phyloP scores from a whole-genome alignment of 768 basidiomycete genomes.

The Mycena vitilis region DNA sequence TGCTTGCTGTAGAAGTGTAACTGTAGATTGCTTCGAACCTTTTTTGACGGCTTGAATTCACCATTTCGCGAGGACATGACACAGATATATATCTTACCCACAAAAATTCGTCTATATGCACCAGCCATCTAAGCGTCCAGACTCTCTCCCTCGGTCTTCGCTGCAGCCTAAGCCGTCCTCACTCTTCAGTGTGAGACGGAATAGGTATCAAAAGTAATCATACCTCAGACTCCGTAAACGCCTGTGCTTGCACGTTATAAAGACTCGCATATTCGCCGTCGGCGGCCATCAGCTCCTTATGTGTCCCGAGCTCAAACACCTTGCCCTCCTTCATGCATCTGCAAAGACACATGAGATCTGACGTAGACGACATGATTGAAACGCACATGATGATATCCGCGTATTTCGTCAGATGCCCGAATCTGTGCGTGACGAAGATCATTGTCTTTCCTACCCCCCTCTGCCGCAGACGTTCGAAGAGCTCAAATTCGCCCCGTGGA shows the following conservation, averaged over 20 bases:
- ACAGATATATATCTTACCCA: too few species aligned
- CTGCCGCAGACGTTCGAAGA: slow-evolving; percentile 32
- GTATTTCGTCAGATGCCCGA: slow-evolving; percentile 35
- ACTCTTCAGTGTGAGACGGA: too few species aligned
- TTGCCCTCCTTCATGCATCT: slow-evolving; percentile 38
- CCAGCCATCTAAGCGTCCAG: too few species aligned
- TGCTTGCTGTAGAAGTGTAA: too few species aligned
- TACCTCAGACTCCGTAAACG: slow-evolving; percentile 37
- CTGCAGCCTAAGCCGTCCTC: too few species aligned
- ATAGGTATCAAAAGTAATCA: too few species aligned
- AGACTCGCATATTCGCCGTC: slow-evolving; percentile 34
- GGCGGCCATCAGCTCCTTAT: slow-evolving; percentile 27
- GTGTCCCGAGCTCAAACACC: slow-evolving; percentile 28
- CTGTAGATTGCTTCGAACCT: too few species aligned
- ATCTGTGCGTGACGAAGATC: slow-evolving; percentile 37
- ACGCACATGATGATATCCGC: slow-evolving; percentile 35
- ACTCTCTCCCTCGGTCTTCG: too few species aligned
- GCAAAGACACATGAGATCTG: too few species aligned
- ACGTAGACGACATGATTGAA: background rate
- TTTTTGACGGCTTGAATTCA: too few species aligned
- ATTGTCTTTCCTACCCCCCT: slow-evolving; percentile 32
- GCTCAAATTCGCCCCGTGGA: slow-evolving; percentile 32
- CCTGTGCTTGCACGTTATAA: slow-evolving; percentile 45
- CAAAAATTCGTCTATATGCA: too few species aligned
- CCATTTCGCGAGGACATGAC: too few species aligned